phyloP scores from a whole-genome alignment of 2,329 filamentous ascomycete species.

The Penicillium sp. region DNA sequence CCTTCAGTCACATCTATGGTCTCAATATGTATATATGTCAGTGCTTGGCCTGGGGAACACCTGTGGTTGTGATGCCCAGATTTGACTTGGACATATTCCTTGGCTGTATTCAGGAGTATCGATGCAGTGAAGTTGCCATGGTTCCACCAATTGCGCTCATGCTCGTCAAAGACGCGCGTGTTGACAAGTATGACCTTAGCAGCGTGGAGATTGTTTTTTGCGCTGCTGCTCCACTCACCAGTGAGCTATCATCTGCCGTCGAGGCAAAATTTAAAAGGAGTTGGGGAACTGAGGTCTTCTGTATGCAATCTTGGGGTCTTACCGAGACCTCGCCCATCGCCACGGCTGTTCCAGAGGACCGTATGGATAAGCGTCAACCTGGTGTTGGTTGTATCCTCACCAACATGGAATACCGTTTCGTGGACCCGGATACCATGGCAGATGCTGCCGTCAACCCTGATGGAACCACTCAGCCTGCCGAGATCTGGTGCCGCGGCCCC shows the following conservation, averaged over 20 bases:
- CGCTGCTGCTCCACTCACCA: slow-evolving; percentile 26
- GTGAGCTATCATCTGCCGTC: slow-evolving; percentile 20
- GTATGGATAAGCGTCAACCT: slow-evolving; percentile 24
- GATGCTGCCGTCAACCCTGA: slow-evolving; percentile 18
- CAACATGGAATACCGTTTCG: slow-evolving; percentile 29
- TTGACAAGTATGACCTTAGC: slow-evolving; percentile 23
- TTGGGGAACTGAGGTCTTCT: slow-evolving; percentile 23
- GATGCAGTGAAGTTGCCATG: slow-evolving; percentile 23
- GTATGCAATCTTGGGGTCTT: slow-evolving; percentile 26
- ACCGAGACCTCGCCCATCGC: slow-evolving; percentile 28
- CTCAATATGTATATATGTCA: slow-evolving; percentile 26
- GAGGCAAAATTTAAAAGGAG: slow-evolving; percentile 22
- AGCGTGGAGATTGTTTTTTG: slow-evolving; percentile 28
- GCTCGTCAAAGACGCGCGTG: slow-evolving; percentile 26
- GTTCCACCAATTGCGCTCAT: slow-evolving; percentile 28
- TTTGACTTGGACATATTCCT: slow-evolving; percentile 27
- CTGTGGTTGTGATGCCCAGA: slow-evolving; percentile 20
- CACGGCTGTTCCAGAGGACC: slow-evolving; percentile 23
- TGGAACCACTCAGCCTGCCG: slow-evolving; percentile 21
- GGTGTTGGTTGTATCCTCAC: slow-evolving; percentile 24
- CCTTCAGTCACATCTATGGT: slow-evolving; percentile 30
- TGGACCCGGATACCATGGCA: slow-evolving; percentile 26
- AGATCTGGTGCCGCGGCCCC: slow-evolving; percentile 29
- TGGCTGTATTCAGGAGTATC: slow-evolving; percentile 23
- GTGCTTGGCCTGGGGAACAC: slow-evolving; percentile 22